Evolutionary conservation across 345 rosid genomes (phyloP).

Genomic region (Camelina hispida): DNA sequence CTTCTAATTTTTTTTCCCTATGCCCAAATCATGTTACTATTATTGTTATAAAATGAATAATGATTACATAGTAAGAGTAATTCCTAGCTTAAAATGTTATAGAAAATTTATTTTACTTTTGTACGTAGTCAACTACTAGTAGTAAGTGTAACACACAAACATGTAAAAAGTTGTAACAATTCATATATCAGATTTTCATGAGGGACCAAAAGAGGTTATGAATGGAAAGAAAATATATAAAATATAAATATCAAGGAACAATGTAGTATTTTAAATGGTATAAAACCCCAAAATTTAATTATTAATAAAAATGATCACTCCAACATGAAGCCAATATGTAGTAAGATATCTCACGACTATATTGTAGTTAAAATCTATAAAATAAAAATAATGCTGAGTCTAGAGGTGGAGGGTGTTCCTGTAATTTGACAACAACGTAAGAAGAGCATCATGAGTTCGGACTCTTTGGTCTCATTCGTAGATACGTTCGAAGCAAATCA

Average conservation of each 20-base stretch:
- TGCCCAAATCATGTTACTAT: neutral
- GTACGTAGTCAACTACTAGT: neutral
- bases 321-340: too few species aligned
- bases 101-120: neutral
- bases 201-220: constrained; percentile 1
- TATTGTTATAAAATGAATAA: neutral
- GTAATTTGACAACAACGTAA: neutral
- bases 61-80: neutral
- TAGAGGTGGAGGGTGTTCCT: neutral
- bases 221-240: neutral
- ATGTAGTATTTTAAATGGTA: neutral
- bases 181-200: neutral
- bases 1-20: neutral
- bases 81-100: neutral
- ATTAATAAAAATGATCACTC: neutral
- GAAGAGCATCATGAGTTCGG: neutral
- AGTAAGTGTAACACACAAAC: neutral
- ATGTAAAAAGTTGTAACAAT: neutral
- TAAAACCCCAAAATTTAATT: neutral
- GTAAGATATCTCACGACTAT: too few species aligned
- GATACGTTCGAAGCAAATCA: constrained; percentile 17
- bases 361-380: too few species aligned
- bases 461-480: constrained; percentile 21
- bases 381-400: neutral
- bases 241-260: neutral